Conservation (phyloP, 345 rosid genomes). For the Eutrema yunnanense region DNA sequence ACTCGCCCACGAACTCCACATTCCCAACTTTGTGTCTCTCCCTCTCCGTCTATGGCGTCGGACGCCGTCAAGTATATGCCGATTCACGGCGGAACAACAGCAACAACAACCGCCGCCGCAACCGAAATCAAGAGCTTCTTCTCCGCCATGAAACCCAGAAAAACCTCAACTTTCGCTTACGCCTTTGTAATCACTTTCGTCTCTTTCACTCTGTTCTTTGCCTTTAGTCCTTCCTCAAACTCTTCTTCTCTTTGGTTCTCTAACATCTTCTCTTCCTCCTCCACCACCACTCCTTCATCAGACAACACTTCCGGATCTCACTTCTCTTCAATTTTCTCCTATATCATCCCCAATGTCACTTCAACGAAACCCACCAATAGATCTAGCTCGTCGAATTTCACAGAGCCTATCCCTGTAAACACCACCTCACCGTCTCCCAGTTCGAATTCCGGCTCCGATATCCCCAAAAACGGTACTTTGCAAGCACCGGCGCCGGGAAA, state of each 20-base stretch:
- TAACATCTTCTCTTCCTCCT: slow-evolving; percentile 36
- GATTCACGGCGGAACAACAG: slow-evolving; percentile 28
- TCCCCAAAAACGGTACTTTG: slow-evolving; percentile 4
- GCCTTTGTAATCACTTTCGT: slow-evolving; percentile 64
- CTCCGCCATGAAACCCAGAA: slow-evolving; percentile 42
- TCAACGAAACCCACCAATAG: slow-evolving; percentile 26
- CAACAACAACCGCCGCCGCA: slow-evolving; percentile 8
- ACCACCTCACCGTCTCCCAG: slow-evolving; percentile 12
- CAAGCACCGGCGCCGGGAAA: slow-evolving; percentile 19
- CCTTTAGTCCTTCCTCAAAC: slow-evolving; percentile 61
- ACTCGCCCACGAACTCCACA: slow-evolving; percentile 19
- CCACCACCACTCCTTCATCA: neutral
- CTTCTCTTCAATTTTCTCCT: slow-evolving; percentile 42
- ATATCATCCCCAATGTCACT: slow-evolving; percentile 43
- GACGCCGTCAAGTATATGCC: slow-evolving; percentile 57
- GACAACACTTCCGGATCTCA: slow-evolving; percentile 45
- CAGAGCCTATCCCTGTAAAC: slow-evolving; percentile 25
- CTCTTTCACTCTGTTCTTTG: slow-evolving; percentile 63
- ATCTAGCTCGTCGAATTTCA: slow-evolving; percentile 11
- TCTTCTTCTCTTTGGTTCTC: slow-evolving; percentile 66
- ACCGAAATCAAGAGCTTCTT: slow-evolving; percentile 43
- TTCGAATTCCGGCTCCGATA: neutral
- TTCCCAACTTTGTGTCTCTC: neutral
- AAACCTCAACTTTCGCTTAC: slow-evolving; percentile 56
- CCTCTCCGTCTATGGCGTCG: slow-evolving; percentile 47